These are phyloP conservation scores for Schizochytrium sp. DNA, from an alignment of 108 stramenopile species.

Conservation along the genomic window DNA sequence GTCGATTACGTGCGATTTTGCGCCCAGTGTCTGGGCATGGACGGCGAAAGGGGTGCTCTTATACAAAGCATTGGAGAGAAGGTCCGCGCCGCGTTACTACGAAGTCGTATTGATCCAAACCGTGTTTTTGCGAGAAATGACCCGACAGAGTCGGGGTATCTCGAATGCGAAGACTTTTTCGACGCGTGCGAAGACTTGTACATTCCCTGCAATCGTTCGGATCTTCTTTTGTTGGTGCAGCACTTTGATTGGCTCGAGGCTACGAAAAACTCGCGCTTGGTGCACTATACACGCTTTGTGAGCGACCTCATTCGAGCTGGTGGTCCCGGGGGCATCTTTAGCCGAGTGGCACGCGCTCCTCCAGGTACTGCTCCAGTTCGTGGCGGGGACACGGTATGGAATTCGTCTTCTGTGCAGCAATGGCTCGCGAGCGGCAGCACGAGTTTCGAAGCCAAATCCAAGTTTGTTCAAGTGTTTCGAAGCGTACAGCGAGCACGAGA, in stretches of 20 bases:
- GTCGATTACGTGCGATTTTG: not conserved
- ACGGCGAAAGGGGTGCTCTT: not conserved
- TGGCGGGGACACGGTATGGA: not conserved
- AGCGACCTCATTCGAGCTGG: not conserved
- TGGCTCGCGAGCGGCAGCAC: not conserved
- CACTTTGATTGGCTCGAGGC: not conserved
- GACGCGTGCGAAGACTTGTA: not conserved
- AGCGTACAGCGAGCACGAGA: not conserved
- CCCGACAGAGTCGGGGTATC: not conserved
- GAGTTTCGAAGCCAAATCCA: not conserved
- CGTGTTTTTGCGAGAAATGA: not conserved
- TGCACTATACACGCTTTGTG: not conserved
- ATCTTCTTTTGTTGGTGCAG: not conserved
- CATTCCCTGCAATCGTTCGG: not conserved
- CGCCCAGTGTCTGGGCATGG: not conserved
- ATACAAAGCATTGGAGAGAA: not conserved
- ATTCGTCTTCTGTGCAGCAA: not conserved
- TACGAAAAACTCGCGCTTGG: not conserved
- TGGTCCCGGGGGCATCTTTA: not conserved
- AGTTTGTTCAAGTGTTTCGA: not conserved
- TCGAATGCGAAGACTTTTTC: not conserved
- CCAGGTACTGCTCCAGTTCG: not conserved
- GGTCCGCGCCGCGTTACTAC: not conserved
- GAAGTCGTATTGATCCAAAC: not conserved
- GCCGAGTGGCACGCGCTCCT: not conserved